Evolutionary conservation across 805 yeast genomes (phyloP).

Genomic region (Saturnispora sanitii): DNA sequence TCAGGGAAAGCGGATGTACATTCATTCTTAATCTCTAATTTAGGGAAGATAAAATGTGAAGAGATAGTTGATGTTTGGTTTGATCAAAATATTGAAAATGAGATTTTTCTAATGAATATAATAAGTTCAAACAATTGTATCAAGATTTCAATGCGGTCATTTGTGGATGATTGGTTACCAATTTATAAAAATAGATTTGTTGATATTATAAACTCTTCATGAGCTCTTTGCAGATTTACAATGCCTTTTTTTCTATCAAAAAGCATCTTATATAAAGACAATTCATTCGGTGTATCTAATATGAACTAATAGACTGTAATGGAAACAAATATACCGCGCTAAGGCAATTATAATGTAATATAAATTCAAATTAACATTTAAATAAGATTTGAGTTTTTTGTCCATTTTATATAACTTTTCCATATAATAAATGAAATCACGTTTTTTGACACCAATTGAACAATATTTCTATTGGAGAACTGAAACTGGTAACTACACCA

Average conservation of each 20-base stretch:
- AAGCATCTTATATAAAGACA: too few species aligned
- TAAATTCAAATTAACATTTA: too few species aligned
- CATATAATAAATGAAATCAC: background rate
- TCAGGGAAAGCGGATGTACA: constrained; percentile 9
- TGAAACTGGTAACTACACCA: constrained; percentile 6
- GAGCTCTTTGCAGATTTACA: too few species aligned
- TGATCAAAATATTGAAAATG: constrained; percentile 1
- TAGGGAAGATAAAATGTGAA: background rate
- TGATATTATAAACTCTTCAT: too few species aligned
- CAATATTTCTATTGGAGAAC: constrained; percentile 11
- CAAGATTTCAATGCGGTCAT: background rate
- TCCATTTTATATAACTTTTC: too few species aligned
- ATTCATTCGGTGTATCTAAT: too few species aligned
- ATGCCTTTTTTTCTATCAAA: too few species aligned
- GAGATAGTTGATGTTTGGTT: constrained; percentile 4
- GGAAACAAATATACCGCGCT: too few species aligned
- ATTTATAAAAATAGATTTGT: background rate
- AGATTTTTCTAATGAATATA: background rate
- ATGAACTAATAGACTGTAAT: too few species aligned
- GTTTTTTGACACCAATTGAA: constrained; percentile 7
- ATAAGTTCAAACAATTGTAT: background rate
- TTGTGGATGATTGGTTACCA: constrained; percentile 2
- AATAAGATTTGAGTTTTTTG: too few species aligned
- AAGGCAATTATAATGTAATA: too few species aligned
- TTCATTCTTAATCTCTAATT: constrained; percentile 10